These are phyloP conservation scores for Tilletia indica DNA, from an alignment of 1,284 basidiomycete species.

Conservation along the genomic window DNA sequence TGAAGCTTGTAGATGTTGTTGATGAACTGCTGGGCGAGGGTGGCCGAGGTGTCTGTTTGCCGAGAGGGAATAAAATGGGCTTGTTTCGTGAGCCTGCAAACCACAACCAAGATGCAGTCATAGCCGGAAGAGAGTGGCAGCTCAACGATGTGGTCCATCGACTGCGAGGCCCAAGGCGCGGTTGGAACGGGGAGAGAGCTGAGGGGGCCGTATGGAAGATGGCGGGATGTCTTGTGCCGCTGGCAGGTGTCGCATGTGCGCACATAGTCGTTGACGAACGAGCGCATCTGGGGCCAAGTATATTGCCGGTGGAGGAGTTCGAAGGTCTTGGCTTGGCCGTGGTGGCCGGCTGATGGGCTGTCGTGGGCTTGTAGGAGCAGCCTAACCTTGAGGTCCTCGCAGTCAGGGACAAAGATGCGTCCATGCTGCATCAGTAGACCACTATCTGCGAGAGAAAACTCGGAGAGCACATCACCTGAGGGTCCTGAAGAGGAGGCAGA, in stretches of 20 bases:
- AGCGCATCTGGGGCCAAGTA: slow-evolving; percentile 54
- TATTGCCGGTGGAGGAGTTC: slow-evolving; percentile 54
- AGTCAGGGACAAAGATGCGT: slow-evolving; percentile 14
- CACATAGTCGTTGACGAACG: slow-evolving; percentile 56
- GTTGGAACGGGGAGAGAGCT: slow-evolving; percentile 54
- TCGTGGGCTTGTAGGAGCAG: slow-evolving; percentile 18
- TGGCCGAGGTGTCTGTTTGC: slow-evolving; percentile 45
- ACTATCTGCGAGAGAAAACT: too few relatives aligned
- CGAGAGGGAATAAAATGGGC: slow-evolving; percentile 63
- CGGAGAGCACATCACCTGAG: background rate
- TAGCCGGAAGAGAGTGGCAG: slow-evolving; percentile 56
- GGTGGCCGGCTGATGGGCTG: background rate
- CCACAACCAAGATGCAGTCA: slow-evolving; percentile 57
- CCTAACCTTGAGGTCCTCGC: background rate
- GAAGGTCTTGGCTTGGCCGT: background rate
- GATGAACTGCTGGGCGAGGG: slow-evolving; percentile 40
- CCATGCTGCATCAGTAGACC: background rate
- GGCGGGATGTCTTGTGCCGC: slow-evolving; percentile 49
- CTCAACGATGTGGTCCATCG: slow-evolving; percentile 60
- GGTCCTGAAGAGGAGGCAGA: background rate
- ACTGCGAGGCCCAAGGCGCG: slow-evolving; percentile 58
- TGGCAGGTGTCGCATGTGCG: slow-evolving; percentile 58
- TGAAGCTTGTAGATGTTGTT: slow-evolving; percentile 54
- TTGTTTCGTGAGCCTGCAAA: slow-evolving; percentile 57
- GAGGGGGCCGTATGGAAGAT: slow-evolving; percentile 54